Evolutionary conservation across 2,329 filamentous ascomycete species (phyloP), one percentile per base, ranked within the genome.

Genomic region (Madurella fahalii): DNA sequence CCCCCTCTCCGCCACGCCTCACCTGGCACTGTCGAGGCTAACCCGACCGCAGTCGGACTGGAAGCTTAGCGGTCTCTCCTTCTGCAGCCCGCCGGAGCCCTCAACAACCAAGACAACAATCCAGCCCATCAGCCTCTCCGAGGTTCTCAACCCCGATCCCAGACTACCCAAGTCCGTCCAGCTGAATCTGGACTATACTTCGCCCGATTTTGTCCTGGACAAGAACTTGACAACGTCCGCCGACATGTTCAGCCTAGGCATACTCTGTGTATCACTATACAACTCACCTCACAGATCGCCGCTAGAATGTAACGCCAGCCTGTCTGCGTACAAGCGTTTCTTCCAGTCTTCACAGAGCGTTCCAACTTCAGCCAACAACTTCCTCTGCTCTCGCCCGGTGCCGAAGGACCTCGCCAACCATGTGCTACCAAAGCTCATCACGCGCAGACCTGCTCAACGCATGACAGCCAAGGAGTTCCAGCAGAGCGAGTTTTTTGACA

Each of bases 41-140:
- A 71, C 67, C 17, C 45, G 16, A 11, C 58, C 58, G 65, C 65
- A 89, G 86, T 95, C 90, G 46, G 94, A 99, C 71, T 99, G 94
- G 94, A 99, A 99, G 70, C 89, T 99, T 58, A 93, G 91, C 63
- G 94, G 93, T n/a, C 80, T 99, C 40, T 84, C 88, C 0, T 99
- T 96, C 70, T 90, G 88, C 68, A 89, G 89, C 44, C 89, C 91
- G 13, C 83, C 89, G 47, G 88, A 91, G 63, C 81, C 83, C 63
- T 89, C 88, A 17, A 85, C 83, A 30, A 85, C 87, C 61, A 78
- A 86, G 44, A 88, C 89, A 2, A 87, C 89, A 4, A 83, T 95
- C 47, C 80, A 86, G 41, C 87, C 90, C 9, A 86, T 97, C 62
- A 89, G 84, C 60, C 79, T 97, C 17, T 86, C 88, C 30, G 91